Evolutionary conservation across 345 rosid species (phyloP).

Genomic region (Salix dunnii): DNA sequence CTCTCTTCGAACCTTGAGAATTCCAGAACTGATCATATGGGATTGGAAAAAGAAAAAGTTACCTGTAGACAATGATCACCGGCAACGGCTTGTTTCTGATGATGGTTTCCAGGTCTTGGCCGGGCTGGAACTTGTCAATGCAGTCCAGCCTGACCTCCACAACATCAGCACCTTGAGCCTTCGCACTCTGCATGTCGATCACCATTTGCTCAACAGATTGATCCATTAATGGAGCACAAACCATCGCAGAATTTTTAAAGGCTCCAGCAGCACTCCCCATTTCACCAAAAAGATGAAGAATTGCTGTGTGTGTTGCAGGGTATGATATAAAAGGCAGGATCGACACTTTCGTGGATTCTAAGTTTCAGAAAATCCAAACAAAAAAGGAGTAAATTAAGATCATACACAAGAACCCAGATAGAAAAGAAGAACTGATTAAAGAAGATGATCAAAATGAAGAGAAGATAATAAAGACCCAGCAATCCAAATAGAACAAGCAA

Average conservation of each 20-base stretch:
- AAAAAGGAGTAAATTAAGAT: no score
- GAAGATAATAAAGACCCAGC: background rate
- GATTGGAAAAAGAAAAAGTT: background rate
- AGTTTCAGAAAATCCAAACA: no score
- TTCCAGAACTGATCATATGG: background rate
- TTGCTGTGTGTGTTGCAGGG: background rate
- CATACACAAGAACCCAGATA: no score
- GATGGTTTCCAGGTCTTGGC: slow-evolving; percentile 40
- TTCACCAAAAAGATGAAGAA: background rate
- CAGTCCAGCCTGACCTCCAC: slow-evolving; percentile 54
- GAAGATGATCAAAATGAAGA: background rate
- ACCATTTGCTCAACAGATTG: slow-evolving; percentile 41
- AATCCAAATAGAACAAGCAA: background rate
- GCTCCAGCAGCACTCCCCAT: slow-evolving; percentile 27
- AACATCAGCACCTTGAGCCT: slow-evolving; percentile 48
- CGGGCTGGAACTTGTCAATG: slow-evolving; percentile 37
- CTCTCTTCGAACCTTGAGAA: background rate
- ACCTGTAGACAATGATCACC: slow-evolving; percentile 43
- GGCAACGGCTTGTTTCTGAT: slow-evolving; percentile 46
- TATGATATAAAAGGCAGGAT: no score
- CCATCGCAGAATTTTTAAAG: slow-evolving; percentile 8
- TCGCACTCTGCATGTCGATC: slow-evolving; percentile 37
- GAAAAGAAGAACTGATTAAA: background rate
- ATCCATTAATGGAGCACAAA: slow-evolving; percentile 45
- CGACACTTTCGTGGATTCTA: no score